Evolutionary conservation across 1,284 basidiomycete species (phyloP).

Genomic region (Microstroma glucosiphilum): DNA sequence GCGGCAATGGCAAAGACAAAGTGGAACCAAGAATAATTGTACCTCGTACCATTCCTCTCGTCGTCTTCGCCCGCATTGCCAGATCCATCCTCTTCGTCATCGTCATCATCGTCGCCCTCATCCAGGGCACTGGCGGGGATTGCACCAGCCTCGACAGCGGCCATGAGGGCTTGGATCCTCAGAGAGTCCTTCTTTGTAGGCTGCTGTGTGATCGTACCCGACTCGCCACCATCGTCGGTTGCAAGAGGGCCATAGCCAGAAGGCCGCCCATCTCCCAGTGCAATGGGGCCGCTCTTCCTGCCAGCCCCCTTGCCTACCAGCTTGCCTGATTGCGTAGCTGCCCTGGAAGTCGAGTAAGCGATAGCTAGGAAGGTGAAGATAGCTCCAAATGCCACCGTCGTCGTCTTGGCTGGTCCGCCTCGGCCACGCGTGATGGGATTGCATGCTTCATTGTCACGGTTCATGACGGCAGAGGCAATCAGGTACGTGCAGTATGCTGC

Average conservation of each 20-base stretch:
- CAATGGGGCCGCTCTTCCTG: background rate
- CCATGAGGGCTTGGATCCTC: slow-evolving; percentile 86
- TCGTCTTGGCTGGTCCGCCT: slow-evolving; percentile 68
- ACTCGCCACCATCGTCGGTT: slow-evolving; percentile 18
- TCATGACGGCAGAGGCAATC: slow-evolving; percentile 85
- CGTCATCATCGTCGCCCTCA: slow-evolving; percentile 61
- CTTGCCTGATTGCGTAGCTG: slow-evolving; percentile 88
- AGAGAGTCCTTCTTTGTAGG: slow-evolving; percentile 79
- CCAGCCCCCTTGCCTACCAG: slow-evolving; percentile 60
- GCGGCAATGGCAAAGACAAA: slow-evolving; percentile 90
- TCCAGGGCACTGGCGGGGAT: slow-evolving; percentile 87
- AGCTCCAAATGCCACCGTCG: slow-evolving; percentile 82
- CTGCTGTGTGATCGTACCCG: slow-evolving; percentile 69
- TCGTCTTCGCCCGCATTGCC: slow-evolving; percentile 69
- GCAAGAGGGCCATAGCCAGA: slow-evolving; percentile 41
- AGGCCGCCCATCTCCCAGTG: background rate
- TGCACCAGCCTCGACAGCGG: slow-evolving; percentile 90
- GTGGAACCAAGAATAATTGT: slow-evolving; percentile 99
- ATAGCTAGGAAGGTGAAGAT: slow-evolving; percentile 96
- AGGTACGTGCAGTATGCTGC: slow-evolving; percentile 96
- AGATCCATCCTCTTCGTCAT: slow-evolving; percentile 63
- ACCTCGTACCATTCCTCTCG: slow-evolving; percentile 90
- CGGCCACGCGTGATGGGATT: slow-evolving; percentile 71
- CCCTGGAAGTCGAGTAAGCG: slow-evolving; percentile 90
- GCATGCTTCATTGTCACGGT: slow-evolving; percentile 75